phyloP scores from a whole-genome alignment of 495 filamentous ascomycete genomes.

The Penicillium cinerascens region DNA sequence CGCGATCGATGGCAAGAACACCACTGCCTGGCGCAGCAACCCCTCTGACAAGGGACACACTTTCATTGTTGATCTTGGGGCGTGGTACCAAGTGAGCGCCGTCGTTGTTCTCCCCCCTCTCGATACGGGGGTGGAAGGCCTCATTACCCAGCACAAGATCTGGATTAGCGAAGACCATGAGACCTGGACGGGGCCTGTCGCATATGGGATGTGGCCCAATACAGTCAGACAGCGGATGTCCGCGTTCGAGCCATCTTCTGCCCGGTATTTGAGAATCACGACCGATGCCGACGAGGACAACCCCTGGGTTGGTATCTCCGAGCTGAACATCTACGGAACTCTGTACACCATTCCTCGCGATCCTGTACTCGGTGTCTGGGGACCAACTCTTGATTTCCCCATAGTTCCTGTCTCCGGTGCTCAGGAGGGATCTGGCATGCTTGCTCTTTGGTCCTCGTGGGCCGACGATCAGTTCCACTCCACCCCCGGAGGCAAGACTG shows the following conservation, averaged over 20 bases:
- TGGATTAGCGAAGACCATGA: constrained; percentile 36
- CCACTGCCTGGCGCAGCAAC: constrained; percentile 17
- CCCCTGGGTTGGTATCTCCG: constrained; percentile 31
- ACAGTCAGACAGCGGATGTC: constrained; percentile 37
- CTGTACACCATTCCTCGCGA: constrained; percentile 6
- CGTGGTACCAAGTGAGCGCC: constrained; percentile 13
- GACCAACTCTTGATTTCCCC: constrained; percentile 48
- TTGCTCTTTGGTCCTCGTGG: constrained; percentile 46
- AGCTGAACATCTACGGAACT: constrained; percentile 28
- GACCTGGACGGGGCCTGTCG: constrained; percentile 33
- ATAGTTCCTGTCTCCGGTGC: constrained; percentile 45
- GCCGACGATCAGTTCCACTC: constrained; percentile 32
- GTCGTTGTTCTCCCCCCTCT: constrained; percentile 27
- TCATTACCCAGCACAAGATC: constrained; percentile 40
- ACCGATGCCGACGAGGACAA: constrained; percentile 31
- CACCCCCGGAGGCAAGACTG: constrained; percentile 34
- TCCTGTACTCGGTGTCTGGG: constrained; percentile 38
- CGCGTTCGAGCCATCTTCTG: constrained; percentile 33
- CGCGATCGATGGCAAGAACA: no score
- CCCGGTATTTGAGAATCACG: constrained; percentile 41
- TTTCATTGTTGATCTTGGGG: constrained; percentile 8
- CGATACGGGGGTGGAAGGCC: constrained; percentile 27
- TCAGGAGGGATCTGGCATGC: constrained; percentile 28
- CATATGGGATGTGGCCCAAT: constrained; percentile 44
- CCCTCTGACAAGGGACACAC: neutral